Conservation (phyloP, 176 grass and related monocot species). For the Musa troglodytarum region DNA sequence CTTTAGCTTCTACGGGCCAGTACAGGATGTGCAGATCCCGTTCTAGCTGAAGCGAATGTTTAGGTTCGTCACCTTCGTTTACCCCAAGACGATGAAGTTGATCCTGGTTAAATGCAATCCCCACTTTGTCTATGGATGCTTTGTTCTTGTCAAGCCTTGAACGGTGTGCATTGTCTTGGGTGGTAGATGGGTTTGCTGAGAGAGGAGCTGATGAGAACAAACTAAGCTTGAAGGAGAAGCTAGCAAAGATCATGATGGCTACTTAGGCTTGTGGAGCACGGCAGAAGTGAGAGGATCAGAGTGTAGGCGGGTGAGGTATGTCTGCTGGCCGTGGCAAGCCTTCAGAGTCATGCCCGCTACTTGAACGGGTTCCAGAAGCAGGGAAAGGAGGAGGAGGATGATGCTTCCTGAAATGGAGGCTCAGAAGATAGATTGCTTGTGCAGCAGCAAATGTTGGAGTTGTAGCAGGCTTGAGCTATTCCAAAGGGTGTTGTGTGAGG, state of each 20-base stretch:
- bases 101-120: constrained; percentile 91
- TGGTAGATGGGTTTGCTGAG: constrained; percentile 47
- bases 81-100: constrained; percentile 76
- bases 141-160: constrained; percentile 54
- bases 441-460: constrained; percentile 59
- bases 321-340: constrained; percentile 64
- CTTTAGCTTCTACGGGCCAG: constrained; percentile 78
- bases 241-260: constrained; percentile 55
- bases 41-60: constrained; percentile 99
- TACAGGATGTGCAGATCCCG: constrained; percentile 91
- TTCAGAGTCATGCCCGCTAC: constrained; percentile 32
- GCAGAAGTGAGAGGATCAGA: constrained; percentile 24
- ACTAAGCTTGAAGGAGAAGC: constrained; percentile 47
- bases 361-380: constrained; percentile 26
- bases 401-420: constrained; percentile 52
- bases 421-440: neutral
- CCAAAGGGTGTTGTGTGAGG: too few species aligned
- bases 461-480: constrained; percentile 31
- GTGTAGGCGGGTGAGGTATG: constrained; percentile 31
- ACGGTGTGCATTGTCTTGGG: neutral
- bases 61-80: constrained; percentile 94
- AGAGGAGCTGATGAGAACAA: constrained; percentile 46
- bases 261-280: constrained; percentile 40
- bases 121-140: constrained; percentile 85
- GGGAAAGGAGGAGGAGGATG: constrained; percentile 37